Conservation (phyloP, 345 rosid species). For the Ailanthus altissimus region DNA sequence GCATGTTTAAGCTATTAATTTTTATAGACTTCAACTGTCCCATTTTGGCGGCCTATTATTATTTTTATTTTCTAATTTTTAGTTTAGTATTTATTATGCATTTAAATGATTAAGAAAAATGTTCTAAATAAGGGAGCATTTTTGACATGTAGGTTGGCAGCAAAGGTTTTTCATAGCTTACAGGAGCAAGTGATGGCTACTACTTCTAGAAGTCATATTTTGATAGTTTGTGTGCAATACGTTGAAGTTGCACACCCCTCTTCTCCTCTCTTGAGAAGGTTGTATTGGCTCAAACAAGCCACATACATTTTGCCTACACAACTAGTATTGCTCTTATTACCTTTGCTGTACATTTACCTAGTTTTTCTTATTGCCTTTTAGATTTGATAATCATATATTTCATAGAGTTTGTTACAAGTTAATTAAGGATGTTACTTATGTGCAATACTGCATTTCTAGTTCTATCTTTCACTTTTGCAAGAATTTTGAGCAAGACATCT, state of each 20-base stretch:
- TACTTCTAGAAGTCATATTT: conserved; percentile 81
- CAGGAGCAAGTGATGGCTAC: conserved; percentile 79
- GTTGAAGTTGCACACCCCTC: conserved; percentile 87
- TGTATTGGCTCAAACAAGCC: conserved; percentile 76
- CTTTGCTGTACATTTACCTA: conserved; percentile 23
- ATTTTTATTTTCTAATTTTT: background rate
- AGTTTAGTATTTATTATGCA: background rate
- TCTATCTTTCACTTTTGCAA: background rate
- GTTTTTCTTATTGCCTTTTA: background rate
- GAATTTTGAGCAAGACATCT: background rate
- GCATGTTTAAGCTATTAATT: too few species aligned
- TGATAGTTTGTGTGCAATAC: conserved; percentile 60
- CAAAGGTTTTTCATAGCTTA: conserved; percentile 90
- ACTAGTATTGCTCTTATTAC: conserved; percentile 63
- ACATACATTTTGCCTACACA: conserved; percentile 89
- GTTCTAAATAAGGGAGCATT: conserved; percentile 6
- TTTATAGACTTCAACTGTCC: too few species aligned
- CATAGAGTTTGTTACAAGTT: background rate
- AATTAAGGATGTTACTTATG: background rate
- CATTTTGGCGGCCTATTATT: too few species aligned
- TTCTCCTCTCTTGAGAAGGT: conserved; percentile 78
- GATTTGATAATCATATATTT: background rate
- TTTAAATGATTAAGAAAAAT: background rate
- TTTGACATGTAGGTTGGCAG: conserved; percentile 65
- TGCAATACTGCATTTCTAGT: background rate